Conservation (phyloP, 495 filamentous ascomycete genomes). For the Xylaria telfairii region DNA sequence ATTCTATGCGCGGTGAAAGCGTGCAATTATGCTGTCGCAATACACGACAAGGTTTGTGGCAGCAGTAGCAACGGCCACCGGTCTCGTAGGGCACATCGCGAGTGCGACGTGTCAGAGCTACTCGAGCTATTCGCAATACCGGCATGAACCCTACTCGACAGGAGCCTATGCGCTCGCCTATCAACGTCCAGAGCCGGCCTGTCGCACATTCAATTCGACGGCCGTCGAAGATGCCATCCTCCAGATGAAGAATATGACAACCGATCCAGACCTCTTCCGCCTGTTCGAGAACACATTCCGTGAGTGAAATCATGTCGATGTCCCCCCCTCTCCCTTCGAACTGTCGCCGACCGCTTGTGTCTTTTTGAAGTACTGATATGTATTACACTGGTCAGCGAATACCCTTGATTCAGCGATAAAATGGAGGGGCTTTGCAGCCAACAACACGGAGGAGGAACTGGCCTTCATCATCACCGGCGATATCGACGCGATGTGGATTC, state of each 20-base stretch:
- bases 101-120: conserved; percentile 32
- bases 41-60: conserved; percentile 14
- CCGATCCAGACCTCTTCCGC: conserved; percentile 64
- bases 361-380: no score
- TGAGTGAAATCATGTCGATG: no score
- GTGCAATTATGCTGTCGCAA: conserved; percentile 14
- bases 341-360: no score
- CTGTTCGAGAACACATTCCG: conserved; percentile 68
- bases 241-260: conserved; percentile 53
- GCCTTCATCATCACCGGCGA: conserved; percentile 70
- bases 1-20: neutral
- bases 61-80: conserved; percentile 1
- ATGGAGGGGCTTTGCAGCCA: conserved; percentile 62
- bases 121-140: conserved; percentile 31
- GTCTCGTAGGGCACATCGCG: neutral
- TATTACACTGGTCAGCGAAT: conserved; percentile 57
- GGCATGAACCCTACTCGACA: conserved; percentile 46
- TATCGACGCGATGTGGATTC: conserved; percentile 72
- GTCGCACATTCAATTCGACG: conserved; percentile 63
- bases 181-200: conserved; percentile 60
- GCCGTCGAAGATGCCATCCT: conserved; percentile 58
- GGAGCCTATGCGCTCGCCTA: conserved; percentile 58
- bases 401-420: conserved; percentile 67
- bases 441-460: conserved; percentile 63
- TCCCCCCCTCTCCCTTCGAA: no score